These are phyloP conservation scores for Candida anglica DNA, from an alignment of 805 yeast species.

Conservation along the genomic window DNA sequence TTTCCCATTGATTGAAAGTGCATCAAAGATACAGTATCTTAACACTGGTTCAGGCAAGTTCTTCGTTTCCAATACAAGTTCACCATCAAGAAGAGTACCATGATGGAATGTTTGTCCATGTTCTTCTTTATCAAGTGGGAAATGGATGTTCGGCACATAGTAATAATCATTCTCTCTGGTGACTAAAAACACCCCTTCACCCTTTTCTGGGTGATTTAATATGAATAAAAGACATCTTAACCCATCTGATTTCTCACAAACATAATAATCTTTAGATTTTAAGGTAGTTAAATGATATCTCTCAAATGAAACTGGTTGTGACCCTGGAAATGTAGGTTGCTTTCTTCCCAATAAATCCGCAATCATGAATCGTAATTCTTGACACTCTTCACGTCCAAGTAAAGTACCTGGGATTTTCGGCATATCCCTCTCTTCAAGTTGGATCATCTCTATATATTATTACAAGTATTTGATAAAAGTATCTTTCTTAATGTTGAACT, in stretches of 20 bases:
- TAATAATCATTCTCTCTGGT: conserved; percentile 87
- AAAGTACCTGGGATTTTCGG: conserved; percentile 85
- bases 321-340: conserved; percentile 74
- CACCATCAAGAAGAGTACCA: conserved; percentile 93
- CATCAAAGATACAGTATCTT: conserved; percentile 86
- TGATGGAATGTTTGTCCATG: conserved; percentile 63
- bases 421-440: conserved; percentile 48
- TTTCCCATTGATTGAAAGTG: conserved; percentile 77
- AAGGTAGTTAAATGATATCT: conserved; percentile 66
- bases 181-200: conserved; percentile 85
- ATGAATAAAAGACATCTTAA: conserved; percentile 75
- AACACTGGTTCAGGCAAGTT: conserved; percentile 50
- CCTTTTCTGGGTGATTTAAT: conserved; percentile 63
- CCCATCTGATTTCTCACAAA: conserved; percentile 96
- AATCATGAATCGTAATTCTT: conserved; percentile 64
- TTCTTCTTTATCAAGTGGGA: conserved; percentile 54
- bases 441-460: conserved; percentile 21
- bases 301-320: conserved; percentile 92
- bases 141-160: conserved; percentile 77
- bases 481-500: neutral
- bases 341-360: conserved; percentile 55
- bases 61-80: conserved; percentile 71
- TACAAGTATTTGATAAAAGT: neutral
- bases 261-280: conserved; percentile 73
- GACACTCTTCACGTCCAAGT: conserved; percentile 69